phyloP scores from a whole-genome alignment of 2,329 filamentous ascomycete species.

The Nigrospora oryzae region DNA sequence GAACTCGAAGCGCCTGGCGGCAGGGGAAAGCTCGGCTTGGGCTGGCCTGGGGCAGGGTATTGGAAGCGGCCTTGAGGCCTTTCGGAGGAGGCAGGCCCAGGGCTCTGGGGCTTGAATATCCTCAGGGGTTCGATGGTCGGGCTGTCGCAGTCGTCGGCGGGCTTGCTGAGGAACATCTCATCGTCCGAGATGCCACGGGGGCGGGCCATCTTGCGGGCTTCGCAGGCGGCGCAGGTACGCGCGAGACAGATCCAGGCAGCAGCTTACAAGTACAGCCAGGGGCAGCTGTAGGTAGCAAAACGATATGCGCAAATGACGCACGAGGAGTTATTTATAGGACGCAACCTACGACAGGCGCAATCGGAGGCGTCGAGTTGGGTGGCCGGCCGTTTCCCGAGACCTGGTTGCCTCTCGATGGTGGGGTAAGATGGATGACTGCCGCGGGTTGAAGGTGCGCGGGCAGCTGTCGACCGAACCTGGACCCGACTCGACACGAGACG shows the following conservation, averaged over 20 bases:
- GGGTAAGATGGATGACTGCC: not conserved
- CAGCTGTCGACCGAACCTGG: too few species aligned
- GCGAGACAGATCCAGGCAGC: not conserved
- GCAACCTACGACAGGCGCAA: not conserved
- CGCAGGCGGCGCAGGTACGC: conserved; percentile 13
- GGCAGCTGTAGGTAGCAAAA: not conserved
- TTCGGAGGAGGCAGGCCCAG: conserved; percentile 36
- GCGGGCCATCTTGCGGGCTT: conserved; percentile 35
- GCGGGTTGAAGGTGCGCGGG: not conserved
- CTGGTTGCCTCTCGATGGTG: not conserved
- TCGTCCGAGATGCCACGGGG: conserved; percentile 61
- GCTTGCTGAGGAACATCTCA: conserved; percentile 71
- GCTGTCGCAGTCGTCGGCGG: conserved; percentile 53
- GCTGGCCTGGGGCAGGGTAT: conserved; percentile 39
- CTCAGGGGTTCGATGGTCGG: conserved; percentile 77
- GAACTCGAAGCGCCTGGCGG: conserved; percentile 65
- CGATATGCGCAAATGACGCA: conserved; percentile 1
- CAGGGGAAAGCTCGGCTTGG: conserved; percentile 53
- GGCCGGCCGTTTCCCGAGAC: not conserved
- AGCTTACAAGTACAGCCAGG: not conserved
- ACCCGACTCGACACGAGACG: too few species aligned
- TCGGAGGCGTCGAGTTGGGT: conserved; percentile 1
- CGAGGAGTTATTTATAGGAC: conserved; percentile 2
- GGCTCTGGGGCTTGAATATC: conserved; percentile 72
- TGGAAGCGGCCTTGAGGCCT: conserved; percentile 33